Evolutionary conservation across 2,329 filamentous ascomycete genomes (phyloP).

Genomic region (Cladosporium sp.): DNA sequence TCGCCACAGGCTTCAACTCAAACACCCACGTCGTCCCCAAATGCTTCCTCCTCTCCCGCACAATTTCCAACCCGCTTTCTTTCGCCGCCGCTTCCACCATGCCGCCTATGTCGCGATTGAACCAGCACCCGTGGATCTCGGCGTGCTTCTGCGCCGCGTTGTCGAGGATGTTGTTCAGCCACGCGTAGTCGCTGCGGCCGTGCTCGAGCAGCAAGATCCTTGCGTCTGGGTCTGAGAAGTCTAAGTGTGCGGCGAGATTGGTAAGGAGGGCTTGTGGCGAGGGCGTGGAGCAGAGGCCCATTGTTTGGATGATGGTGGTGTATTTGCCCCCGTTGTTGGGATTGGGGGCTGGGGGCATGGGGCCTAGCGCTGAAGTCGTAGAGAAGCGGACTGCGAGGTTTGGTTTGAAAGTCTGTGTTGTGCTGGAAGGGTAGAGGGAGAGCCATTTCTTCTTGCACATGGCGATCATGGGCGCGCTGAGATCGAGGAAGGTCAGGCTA

Average conservation of each 20-base stretch:
- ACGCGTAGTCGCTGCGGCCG: constrained; percentile 49
- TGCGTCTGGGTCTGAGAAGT: constrained; percentile 44
- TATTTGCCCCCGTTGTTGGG: constrained; percentile 39
- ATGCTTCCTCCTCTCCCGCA: constrained; percentile 47
- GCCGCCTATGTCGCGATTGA: constrained; percentile 53
- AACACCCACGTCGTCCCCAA: constrained; percentile 53
- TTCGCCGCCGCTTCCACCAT: constrained; percentile 51
- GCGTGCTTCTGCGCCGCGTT: constrained; percentile 49
- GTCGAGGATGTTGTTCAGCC: constrained; percentile 51
- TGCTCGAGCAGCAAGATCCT: constrained; percentile 53
- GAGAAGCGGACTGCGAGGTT: constrained; percentile 40
- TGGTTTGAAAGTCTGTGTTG: constrained; percentile 21
- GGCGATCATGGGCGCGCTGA: constrained; percentile 50
- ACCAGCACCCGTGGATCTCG: constrained; percentile 53
- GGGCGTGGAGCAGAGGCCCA: constrained; percentile 53
- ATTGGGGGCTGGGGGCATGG: constrained; percentile 38
- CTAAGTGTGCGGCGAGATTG: constrained; percentile 43
- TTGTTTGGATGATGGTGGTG: constrained; percentile 53
- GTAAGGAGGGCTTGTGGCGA: constrained; percentile 46
- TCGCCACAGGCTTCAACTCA: constrained; percentile 42
- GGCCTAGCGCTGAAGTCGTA: constrained; percentile 45
- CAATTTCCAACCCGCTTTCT: constrained; percentile 49
- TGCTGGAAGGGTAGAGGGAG: constrained; percentile 36
- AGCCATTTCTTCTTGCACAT: constrained; percentile 52
- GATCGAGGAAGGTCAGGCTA: constrained; percentile 50